Conservation (phyloP, 148 eudicot species). For the Gaultheria prostrata region DNA sequence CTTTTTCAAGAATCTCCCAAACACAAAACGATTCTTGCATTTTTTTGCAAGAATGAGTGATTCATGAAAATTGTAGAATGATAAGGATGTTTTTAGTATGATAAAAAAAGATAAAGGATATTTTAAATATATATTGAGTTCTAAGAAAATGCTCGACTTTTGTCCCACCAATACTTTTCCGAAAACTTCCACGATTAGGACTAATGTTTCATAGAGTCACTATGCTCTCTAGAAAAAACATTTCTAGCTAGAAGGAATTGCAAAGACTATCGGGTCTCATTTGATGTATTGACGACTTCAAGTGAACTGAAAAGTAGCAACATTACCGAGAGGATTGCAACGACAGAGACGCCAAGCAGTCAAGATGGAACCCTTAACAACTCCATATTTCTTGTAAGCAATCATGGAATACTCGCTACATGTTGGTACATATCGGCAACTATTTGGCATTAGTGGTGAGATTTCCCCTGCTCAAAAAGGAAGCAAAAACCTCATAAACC, state of each 20-base stretch:
- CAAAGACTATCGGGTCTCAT: background rate
- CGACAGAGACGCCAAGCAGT: conserved; percentile 91
- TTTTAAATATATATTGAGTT: background rate
- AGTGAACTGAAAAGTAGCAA: background rate
- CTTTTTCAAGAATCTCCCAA: background rate
- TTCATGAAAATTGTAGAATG: background rate
- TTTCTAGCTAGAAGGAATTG: background rate
- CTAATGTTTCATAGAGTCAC: background rate
- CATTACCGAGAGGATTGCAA: conserved; percentile 87
- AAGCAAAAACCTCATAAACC: background rate
- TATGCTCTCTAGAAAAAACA: background rate
- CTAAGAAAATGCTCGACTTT: background rate
- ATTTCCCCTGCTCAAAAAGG: conserved; percentile 63
- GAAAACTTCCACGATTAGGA: background rate
- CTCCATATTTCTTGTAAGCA: conserved; percentile 92
- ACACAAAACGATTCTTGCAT: too few relatives aligned
- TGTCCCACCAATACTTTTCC: background rate
- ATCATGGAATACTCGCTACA: conserved; percentile 97
- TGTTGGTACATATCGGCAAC: conserved; percentile 93
- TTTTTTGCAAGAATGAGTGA: too few relatives aligned
- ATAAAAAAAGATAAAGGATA: too few relatives aligned
- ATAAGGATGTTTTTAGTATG: background rate
- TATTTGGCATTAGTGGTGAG: conserved; percentile 78
- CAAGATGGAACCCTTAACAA: conserved; percentile 69
- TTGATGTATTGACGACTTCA: background rate